phyloP scores from a whole-genome alignment of 495 filamentous ascomycete genomes.

The Hyphodiscus hymeniophilus region DNA sequence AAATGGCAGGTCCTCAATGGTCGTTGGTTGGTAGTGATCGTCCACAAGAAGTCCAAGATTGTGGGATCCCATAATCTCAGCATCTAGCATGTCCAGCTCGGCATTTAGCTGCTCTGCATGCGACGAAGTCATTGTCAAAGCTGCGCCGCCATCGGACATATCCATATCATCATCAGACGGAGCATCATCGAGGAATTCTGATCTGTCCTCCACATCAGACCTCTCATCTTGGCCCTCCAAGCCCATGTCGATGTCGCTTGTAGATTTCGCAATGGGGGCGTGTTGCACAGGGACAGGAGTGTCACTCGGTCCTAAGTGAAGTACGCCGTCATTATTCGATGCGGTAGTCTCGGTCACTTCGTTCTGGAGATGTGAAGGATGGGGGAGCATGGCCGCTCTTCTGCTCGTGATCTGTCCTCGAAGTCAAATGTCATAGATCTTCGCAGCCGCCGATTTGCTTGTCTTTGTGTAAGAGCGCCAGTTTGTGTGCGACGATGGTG shows the following conservation, averaged over 20 bases:
- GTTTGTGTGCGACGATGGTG: too few relatives aligned
- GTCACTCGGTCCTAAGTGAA: background rate
- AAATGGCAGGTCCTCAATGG: background rate
- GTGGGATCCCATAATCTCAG: constrained; percentile 14
- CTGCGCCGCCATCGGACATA: constrained; percentile 17
- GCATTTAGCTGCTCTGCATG: constrained; percentile 13
- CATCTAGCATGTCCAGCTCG: constrained; percentile 18
- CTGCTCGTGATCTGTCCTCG: constrained; percentile 7
- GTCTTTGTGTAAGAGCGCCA: background rate
- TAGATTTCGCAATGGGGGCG: background rate
- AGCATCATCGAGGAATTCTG: constrained; percentile 1
- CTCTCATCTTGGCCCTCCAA: background rate
- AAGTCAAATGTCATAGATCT: constrained; percentile 12
- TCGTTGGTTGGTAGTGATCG: background rate
- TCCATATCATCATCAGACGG: constrained; percentile 17
- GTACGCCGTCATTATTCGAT: constrained; percentile 3
- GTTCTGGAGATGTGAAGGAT: constrained; percentile 11
- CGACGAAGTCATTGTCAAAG: constrained; percentile 10
- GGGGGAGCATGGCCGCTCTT: constrained; percentile 14
- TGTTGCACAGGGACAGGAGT: background rate
- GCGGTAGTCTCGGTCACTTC: constrained; percentile 4
- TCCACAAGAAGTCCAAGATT: constrained; percentile 8
- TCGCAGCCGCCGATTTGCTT: background rate
- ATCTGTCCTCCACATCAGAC: constrained; percentile 4
- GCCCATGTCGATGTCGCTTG: constrained; percentile 1